Conservation (phyloP, 768 basidiomycete genomes). For the Crassisporium funariophilum region DNA sequence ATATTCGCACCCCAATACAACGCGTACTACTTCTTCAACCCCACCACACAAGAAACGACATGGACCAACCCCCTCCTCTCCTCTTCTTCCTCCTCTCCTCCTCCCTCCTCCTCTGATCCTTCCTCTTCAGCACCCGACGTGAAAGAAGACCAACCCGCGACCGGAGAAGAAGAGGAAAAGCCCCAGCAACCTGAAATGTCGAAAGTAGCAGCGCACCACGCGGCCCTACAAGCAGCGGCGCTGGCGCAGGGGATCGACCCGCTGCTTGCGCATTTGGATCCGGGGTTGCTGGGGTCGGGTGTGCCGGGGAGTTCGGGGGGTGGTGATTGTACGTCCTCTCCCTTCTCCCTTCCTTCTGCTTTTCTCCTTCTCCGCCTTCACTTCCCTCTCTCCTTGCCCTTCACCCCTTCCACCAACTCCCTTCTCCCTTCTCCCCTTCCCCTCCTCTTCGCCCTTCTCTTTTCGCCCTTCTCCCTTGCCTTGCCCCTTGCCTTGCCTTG, state of each 20-base stretch:
- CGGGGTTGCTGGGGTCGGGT: constrained; percentile 51
- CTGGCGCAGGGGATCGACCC: constrained; percentile 83
- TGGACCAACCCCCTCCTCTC: constrained; percentile 75
- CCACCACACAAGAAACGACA: constrained; percentile 75
- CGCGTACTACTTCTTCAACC: constrained; percentile 86
- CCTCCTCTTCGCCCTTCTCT: not conserved
- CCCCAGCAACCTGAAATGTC: constrained; percentile 24
- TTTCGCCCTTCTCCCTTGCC: not conserved
- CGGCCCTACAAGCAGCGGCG: constrained; percentile 69
- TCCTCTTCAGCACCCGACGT: constrained; percentile 10
- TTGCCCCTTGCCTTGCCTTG: not conserved
- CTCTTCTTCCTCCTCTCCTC: constrained; percentile 24
- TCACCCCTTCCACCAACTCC: too few relatives aligned
- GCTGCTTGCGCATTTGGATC: constrained; percentile 78
- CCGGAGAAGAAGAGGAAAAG: constrained; percentile 11
- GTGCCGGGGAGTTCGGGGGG: constrained; percentile 32
- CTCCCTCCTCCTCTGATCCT: constrained; percentile 20
- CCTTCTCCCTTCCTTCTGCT: not conserved
- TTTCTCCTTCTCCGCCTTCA: not conserved
- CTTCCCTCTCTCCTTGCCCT: not conserved
- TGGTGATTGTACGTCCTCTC: constrained; percentile 22
- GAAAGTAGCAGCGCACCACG: constrained; percentile 36
- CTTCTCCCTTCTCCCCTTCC: constrained; percentile 17
- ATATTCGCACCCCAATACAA: constrained; percentile 77
- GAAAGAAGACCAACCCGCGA: constrained; percentile 10